Base-by-base conservation (phyloP, 2,329 filamentous ascomycete genomes). In the Sporothrix schenckii region DNA sequence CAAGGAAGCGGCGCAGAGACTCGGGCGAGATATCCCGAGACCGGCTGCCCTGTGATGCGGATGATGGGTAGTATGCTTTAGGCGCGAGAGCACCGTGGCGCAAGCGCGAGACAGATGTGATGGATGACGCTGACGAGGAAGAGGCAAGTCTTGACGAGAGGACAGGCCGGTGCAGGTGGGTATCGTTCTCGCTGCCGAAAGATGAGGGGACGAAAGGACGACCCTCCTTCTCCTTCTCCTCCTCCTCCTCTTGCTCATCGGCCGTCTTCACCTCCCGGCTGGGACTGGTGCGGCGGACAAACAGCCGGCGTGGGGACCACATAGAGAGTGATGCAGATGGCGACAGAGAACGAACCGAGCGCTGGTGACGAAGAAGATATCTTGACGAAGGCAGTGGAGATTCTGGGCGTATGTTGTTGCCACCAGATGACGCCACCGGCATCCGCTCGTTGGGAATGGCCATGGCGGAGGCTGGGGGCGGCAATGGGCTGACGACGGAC, bases 21-120 rank as follows among this genome's bases (percentile, higher is more conserved):
- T 87, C 85, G 1, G 86, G 86, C 0, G 86, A 88, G 66, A 88
- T 83, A 44, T 87, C 83, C 58, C 85, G 81, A 4, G 81, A 83
- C 10, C 82, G 66, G 39, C 16, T 72, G 65, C 49, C 68, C 14
- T 39, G 60, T 13, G 60, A 50, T 30, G 21, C 41, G 3, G 70
- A 44, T 3, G 66, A n/a, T 21, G 66, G 65, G 24, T 24, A 39
- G 27, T 52, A 39, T 60, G n/a, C 13, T 4, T 44, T 30, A 19
- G 53, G 52, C 9, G 49, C 50, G 5, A 70, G 16, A 13, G 30
- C 30, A 16, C 16, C 47, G 11, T 54, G 71, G 34, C 60, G 69
- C 7, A 63, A 39, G 16, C 69, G 69, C 13, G 69, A 65, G 13
- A 52, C 10, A 5, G 70, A 66, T 1, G 68, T 41, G 9, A 52